Percentiles rank a stretch among this genome's conserved stretches.
phyloP scores from a whole-genome alignment of 805 yeast species.

The Metschnikowia baotianmanensis region DNA sequence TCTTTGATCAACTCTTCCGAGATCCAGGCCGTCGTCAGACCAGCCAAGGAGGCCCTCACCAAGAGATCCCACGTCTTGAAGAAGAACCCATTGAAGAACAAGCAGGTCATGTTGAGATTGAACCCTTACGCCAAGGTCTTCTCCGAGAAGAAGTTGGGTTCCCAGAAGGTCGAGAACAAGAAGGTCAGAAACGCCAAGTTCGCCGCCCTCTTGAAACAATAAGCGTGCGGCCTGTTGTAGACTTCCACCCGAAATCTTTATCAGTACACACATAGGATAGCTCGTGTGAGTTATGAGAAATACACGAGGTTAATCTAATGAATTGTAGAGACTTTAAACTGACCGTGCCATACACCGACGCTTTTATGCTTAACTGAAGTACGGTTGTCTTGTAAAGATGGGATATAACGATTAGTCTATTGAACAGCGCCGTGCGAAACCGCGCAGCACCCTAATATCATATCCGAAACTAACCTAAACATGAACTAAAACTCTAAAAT shows the following conservation, averaged over 20 bases:
- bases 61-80: slow-evolving; percentile 98
- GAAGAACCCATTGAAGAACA: slow-evolving; percentile 91
- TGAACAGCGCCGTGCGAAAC: too few relatives aligned
- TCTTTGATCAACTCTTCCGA: slow-evolving; percentile 98
- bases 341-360: too few relatives aligned
- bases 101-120: slow-evolving; percentile 94
- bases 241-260: neutral
- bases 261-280: neutral
- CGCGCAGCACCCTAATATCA: neutral
- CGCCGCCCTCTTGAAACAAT: slow-evolving; percentile 59
- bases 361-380: too few relatives aligned
- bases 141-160: slow-evolving; percentile 87
- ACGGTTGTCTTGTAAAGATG: too few relatives aligned
- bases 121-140: slow-evolving; percentile 99
- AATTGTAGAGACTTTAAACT: neutral
- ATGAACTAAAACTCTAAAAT: neutral
- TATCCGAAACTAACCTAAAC: neutral
- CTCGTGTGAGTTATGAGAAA: slow-evolving; percentile 11
- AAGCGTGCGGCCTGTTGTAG: slow-evolving; percentile 19
- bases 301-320: slow-evolving; percentile 4
- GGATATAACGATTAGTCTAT: too few relatives aligned
- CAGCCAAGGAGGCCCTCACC: slow-evolving; percentile 91
- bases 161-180: slow-evolving; percentile 67
- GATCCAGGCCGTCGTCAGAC: slow-evolving; percentile 95
- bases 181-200: slow-evolving; percentile 68